These are phyloP conservation scores for Fusarium bactridioides DNA, from an alignment of 2,329 filamentous ascomycete species.

Conservation along the genomic window DNA sequence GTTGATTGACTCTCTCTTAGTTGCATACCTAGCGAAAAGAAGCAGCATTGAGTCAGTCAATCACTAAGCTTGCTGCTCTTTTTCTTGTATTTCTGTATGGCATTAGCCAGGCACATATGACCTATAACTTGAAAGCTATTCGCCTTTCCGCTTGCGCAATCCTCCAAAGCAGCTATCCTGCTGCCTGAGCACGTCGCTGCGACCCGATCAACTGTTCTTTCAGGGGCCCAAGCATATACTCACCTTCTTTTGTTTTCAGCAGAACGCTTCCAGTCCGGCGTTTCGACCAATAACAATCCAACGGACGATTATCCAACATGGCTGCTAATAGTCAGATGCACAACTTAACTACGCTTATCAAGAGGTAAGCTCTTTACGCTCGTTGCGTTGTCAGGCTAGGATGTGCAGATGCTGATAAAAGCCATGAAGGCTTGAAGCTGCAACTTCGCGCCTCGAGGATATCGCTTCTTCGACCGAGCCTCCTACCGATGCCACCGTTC, in stretches of 20 bases:
- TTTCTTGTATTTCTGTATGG: neutral
- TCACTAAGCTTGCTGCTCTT: neutral
- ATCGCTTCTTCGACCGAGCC: slow-evolving; percentile 82
- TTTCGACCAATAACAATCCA: neutral
- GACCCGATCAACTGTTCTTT: neutral
- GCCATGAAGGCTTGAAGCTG: slow-evolving; percentile 85
- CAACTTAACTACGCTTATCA: slow-evolving; percentile 96
- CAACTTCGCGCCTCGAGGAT: slow-evolving; percentile 94
- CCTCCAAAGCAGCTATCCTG: slow-evolving; percentile 14
- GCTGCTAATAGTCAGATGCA: slow-evolving; percentile 86
- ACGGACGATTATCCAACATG: slow-evolving; percentile 57
- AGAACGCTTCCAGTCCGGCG: no score
- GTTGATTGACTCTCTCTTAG: neutral
- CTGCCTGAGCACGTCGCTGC: slow-evolving; percentile 16
- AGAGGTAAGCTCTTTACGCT: slow-evolving; percentile 70
- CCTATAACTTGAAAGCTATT: neutral
- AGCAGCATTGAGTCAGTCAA: neutral
- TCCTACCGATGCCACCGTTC: slow-evolving; percentile 58
- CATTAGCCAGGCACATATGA: neutral
- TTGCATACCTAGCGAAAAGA: neutral
- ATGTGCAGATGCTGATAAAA: slow-evolving; percentile 55
- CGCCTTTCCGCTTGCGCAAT: slow-evolving; percentile 14
- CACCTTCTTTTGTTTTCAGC: neutral
- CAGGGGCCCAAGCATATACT: neutral
- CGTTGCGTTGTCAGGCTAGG: neutral